phyloP scores from a whole-genome alignment of 129 eudicot species.

The Ambrosia trifida region DNA sequence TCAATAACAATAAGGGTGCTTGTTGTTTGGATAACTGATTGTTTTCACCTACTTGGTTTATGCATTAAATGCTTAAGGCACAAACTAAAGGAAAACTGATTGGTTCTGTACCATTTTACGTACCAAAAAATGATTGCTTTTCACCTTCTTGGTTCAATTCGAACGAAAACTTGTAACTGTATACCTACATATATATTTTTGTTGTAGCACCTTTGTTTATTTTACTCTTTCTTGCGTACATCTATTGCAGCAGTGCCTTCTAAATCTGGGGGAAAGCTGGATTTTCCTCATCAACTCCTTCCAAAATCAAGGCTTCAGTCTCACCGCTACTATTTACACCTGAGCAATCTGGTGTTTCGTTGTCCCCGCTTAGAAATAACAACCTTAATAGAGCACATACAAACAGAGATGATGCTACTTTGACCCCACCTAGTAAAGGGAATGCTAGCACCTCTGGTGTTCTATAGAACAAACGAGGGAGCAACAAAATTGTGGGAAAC shows the following conservation, averaged over 20 bases:
- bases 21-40: neutral
- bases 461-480: constrained; percentile 40
- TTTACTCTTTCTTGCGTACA: constrained; percentile 20
- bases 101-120: neutral
- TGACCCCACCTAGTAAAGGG: constrained; percentile 47
- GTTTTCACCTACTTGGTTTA: too few species aligned
- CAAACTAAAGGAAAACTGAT: neutral
- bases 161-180: neutral
- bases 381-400: constrained; percentile 47
- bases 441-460: constrained; percentile 34
- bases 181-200: constrained; percentile 12
- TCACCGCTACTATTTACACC: constrained; percentile 76
- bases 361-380: constrained; percentile 63
- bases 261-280: constrained; percentile 63
- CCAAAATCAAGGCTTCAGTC: constrained; percentile 66
- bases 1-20: constrained; percentile 1
- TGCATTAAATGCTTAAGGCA: too few species aligned
- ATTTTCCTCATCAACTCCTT: constrained; percentile 46
- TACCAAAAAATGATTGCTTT: neutral
- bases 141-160: neutral
- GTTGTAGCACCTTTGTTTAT: constrained; percentile 1
- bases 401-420: constrained; percentile 39
- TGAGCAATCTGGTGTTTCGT: constrained; percentile 50
- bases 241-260: constrained; percentile 49
- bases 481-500: constrained; percentile 37